Percentiles rank a stretch among this genome's conserved stretches.
These are phyloP conservation scores for Sclerotinia sclerotiorum DNA, from an alignment of 2,329 filamentous ascomycete genomes.

Conservation along the genomic window DNA sequence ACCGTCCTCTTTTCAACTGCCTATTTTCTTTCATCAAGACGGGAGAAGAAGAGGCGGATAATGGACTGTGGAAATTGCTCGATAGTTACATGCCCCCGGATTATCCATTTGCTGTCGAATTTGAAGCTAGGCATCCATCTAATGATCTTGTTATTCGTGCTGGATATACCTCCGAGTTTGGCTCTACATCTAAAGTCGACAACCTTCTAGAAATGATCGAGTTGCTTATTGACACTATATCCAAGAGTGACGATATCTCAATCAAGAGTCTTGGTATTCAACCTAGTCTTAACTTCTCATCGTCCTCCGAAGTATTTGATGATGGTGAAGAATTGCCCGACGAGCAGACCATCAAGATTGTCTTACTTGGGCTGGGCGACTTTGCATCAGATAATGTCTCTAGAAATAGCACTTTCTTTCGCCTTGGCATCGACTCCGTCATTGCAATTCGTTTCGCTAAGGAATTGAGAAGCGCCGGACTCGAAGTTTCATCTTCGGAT, in stretches of 20 bases:
- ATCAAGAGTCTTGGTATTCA: constrained; percentile 9
- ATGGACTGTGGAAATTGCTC: constrained; percentile 4
- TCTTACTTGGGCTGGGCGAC: background rate
- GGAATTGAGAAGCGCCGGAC: constrained; percentile 30
- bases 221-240: background rate
- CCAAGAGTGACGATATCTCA: background rate
- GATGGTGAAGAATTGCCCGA: background rate
- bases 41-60: background rate
- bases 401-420: constrained; percentile 39
- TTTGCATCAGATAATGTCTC: background rate
- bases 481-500: constrained; percentile 44
- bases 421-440: constrained; percentile 41
- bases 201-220: constrained; percentile 13
- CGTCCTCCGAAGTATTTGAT: background rate
- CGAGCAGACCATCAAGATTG: background rate
- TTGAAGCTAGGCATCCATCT: background rate
- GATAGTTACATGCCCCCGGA: constrained; percentile 15
- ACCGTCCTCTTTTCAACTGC: constrained; percentile 9
- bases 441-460: constrained; percentile 47
- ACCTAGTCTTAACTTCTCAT: background rate
- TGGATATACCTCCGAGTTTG: constrained; percentile 1
- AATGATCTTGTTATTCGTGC: constrained; percentile 7
- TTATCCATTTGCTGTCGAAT: constrained; percentile 17
- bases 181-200: background rate
- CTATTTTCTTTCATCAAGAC: constrained; percentile 16